Evolutionary conservation across 768 basidiomycete genomes (phyloP), one percentile per base, ranked within the genome.

Genomic region (Cystofilobasidium ferigula): DNA sequence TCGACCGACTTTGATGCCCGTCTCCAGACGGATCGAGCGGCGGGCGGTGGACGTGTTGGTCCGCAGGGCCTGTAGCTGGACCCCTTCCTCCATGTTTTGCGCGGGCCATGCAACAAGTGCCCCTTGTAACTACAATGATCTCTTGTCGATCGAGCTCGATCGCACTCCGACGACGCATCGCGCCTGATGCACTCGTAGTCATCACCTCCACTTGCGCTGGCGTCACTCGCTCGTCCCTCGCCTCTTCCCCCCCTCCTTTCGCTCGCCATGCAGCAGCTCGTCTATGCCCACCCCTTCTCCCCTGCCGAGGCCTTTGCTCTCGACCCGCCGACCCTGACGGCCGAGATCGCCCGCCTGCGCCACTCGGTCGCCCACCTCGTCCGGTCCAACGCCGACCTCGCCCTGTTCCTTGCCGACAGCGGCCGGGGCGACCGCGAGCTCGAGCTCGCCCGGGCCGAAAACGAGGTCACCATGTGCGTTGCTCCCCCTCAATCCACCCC

Each of bases 321-420:
- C 61, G 86, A 88, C 70, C 81, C 86, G 8, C 74, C 81, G 20
- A 80, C 84, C 13, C 85, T 88, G 62, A 82, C 5, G 9, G 40
- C 76, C 89, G 89, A 91, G 75, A 88, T 90, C 57, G 73, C 83
- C 38, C 84, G 89, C 63, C 78, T 90, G 16, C 82, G 84, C 70
- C 83, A 87, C 71, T 90, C 89, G 13, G 73, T 91, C 58, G 70
- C 72, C 40, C 85, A 83, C 69, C 76, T 91, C 58, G 77, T 76
- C 63, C 77, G 79, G 40, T 87, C 89, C 8, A 88, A 91, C 72
- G 70, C 13, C 1, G 30, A 63, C 20, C 64, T 71, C 7, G 72
- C 78, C 57, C 80, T 82, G 64, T 78, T 80, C 68, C 71, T 84
- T 47, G 73, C 78, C 34, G 69, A 73, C 8, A 74, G 73, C 47